phyloP scores from a whole-genome alignment of 192 early-diverging fungal genomes.

The Fimicolochytrium jonesii region DNA sequence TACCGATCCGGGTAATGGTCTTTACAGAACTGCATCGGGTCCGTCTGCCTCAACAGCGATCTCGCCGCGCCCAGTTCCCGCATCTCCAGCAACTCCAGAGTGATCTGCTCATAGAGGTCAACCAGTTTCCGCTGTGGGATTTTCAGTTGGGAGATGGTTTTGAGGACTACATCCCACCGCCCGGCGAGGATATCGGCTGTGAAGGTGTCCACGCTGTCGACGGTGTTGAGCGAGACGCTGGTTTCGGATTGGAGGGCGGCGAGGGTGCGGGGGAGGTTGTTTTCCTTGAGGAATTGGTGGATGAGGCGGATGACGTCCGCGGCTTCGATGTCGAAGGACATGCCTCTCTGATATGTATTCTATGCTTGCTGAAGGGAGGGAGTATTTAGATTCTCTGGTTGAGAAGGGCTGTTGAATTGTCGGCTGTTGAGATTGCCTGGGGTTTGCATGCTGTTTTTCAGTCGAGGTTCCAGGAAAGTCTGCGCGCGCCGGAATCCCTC shows the following conservation, averaged over 20 bases:
- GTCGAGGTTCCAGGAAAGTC: too few species aligned
- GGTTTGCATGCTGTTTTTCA: too few species aligned
- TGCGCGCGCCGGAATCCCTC: too few species aligned
- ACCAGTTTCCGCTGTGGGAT: slow-evolving; percentile 66
- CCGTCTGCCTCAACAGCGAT: slow-evolving; percentile 80
- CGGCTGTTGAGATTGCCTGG: too few species aligned
- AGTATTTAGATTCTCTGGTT: too few species aligned
- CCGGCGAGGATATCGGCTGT: slow-evolving; percentile 71
- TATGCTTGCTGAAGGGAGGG: too few species aligned
- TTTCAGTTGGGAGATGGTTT: slow-evolving; percentile 62
- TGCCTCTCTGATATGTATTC: too few species aligned
- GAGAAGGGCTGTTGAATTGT: too few species aligned
- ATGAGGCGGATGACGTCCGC: slow-evolving; percentile 82
- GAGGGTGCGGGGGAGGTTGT: slow-evolving; percentile 77
- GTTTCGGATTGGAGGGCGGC: slow-evolving; percentile 77
- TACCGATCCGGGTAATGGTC: slow-evolving; percentile 75
- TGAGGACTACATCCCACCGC: slow-evolving; percentile 82
- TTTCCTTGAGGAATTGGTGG: slow-evolving; percentile 88
- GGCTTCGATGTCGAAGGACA: not conserved
- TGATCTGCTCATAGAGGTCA: slow-evolving; percentile 90
- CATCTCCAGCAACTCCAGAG: slow-evolving; percentile 82
- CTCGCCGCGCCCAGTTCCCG: slow-evolving; percentile 78
- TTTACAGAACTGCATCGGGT: slow-evolving; percentile 81
- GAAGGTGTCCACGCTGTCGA: slow-evolving; percentile 75
- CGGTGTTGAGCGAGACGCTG: slow-evolving; percentile 73